These are phyloP conservation scores for Globisporangium sylvaticum DNA, from an alignment of 352 stramenopile species.

Conservation along the genomic window DNA sequence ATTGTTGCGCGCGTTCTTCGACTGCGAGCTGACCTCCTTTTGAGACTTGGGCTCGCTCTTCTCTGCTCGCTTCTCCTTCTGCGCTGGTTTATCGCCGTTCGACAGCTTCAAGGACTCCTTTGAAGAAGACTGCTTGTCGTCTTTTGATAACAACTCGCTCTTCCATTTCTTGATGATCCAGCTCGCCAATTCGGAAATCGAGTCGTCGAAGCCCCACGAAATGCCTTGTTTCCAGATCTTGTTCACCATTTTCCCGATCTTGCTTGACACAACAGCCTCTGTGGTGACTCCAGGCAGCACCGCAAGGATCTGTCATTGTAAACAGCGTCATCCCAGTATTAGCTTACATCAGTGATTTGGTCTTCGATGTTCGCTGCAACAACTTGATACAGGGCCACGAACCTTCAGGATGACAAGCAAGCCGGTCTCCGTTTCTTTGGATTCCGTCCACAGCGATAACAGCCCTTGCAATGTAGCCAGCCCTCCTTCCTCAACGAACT, in stretches of 20 bases:
- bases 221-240: slow-evolving; percentile 32
- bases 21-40: slow-evolving; percentile 1
- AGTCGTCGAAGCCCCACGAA: slow-evolving; percentile 19
- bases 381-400: not conserved
- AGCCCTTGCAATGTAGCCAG: slow-evolving; percentile 39
- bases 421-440: slow-evolving; percentile 43
- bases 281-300: slow-evolving; percentile 53
- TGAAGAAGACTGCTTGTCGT: slow-evolving; percentile 9
- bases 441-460: slow-evolving; percentile 41
- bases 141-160: slow-evolving; percentile 20
- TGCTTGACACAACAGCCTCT: slow-evolving; percentile 35
- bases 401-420: slow-evolving; percentile 70
- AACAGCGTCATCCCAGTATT: slow-evolving; percentile 3
- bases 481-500: slow-evolving; percentile 52
- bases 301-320: slow-evolving; percentile 32
- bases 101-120: not conserved
- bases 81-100: slow-evolving; percentile 10
- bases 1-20: slow-evolving; percentile 20
- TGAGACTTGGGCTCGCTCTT: slow-evolving; percentile 14
- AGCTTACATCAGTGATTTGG: not conserved
- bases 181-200: slow-evolving; percentile 36
- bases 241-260: slow-evolving; percentile 49
- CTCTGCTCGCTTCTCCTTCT: slow-evolving; percentile 7
- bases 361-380: not conserved
- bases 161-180: slow-evolving; percentile 68